A percentile compares a stretch with the other conserved stretches of the same genome.
Conservation (phyloP, 1,284 basidiomycete genomes). For the Polyporus tsugae region DNA sequence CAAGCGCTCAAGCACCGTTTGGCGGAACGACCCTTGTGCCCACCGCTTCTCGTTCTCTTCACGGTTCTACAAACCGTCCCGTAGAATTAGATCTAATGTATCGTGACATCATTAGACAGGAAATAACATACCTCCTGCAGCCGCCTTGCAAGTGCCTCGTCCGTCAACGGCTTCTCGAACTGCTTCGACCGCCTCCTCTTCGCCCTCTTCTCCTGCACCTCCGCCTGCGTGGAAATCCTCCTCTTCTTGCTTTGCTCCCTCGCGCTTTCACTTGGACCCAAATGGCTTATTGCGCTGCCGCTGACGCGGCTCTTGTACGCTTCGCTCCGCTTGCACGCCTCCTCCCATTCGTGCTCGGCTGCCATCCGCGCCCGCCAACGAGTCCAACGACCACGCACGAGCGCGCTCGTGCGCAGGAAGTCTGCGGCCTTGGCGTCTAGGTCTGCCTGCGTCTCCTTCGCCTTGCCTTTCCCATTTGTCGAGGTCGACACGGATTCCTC, state of each 20-base stretch:
- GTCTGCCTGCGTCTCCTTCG: slow-evolving; percentile 38
- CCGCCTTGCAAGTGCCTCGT: slow-evolving; percentile 68
- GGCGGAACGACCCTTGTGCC: slow-evolving; percentile 73
- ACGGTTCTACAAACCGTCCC: slow-evolving; percentile 59
- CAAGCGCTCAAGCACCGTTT: slow-evolving; percentile 52
- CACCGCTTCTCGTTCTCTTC: slow-evolving; percentile 73
- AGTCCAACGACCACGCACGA: slow-evolving; percentile 47
- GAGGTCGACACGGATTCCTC: not conserved
- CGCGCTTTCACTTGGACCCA: slow-evolving; percentile 7
- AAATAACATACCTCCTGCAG: slow-evolving; percentile 65
- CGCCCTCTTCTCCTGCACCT: slow-evolving; percentile 42
- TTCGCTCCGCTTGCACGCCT: slow-evolving; percentile 66
- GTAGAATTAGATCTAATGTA: not conserved
- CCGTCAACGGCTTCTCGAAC: slow-evolving; percentile 59
- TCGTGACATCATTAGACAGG: slow-evolving; percentile 11
- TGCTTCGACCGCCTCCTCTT: slow-evolving; percentile 57
- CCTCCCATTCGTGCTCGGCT: slow-evolving; percentile 58
- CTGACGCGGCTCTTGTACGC: slow-evolving; percentile 59
- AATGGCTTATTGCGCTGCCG: not conserved
- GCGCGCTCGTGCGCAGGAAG: slow-evolving; percentile 31
- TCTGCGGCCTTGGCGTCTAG: slow-evolving; percentile 21
- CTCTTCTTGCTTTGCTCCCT: slow-evolving; percentile 24
- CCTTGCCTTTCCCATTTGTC: slow-evolving; percentile 38
- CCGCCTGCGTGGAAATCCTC: slow-evolving; percentile 32
- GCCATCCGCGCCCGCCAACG: slow-evolving; percentile 53